Percentiles rank a stretch among this genome's conserved stretches.
phyloP scores from a whole-genome alignment of 345 rosid species.

The Angophora floribunda region DNA sequence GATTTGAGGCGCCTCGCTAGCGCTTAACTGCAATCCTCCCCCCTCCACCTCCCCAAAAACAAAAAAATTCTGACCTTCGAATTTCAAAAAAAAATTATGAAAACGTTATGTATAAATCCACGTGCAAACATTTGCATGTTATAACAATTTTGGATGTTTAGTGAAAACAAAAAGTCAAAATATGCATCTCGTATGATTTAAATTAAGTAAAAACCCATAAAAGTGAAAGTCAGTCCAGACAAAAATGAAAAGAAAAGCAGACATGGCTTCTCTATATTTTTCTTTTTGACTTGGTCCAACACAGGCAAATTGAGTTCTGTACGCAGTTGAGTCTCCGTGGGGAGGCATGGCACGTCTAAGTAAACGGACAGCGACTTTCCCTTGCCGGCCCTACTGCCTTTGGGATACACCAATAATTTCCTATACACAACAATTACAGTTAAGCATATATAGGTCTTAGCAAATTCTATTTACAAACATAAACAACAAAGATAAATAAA shows the following conservation, averaged over 20 bases:
- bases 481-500: too few species aligned
- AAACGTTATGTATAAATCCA: background rate
- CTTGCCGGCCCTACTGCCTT: rapidly evolving
- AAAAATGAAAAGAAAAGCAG: background rate
- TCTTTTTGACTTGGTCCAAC: background rate
- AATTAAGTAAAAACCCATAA: background rate
- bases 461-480: too few species aligned
- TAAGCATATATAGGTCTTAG: too few species aligned
- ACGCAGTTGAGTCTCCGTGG: background rate
- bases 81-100: background rate
- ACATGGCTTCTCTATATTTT: background rate
- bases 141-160: background rate
- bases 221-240: too few species aligned
- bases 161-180: background rate
- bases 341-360: too few species aligned
- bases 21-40: background rate
- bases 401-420: too few species aligned
- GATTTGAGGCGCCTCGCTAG: background rate
- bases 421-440: too few species aligned
- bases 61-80: background rate
- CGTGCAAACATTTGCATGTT: background rate
- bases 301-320: background rate
- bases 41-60: too few species aligned
- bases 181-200: background rate
- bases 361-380: background rate